Evolutionary conservation across 352 stramenopile species (phyloP).

Genomic region (Phytophthora vignae): DNA sequence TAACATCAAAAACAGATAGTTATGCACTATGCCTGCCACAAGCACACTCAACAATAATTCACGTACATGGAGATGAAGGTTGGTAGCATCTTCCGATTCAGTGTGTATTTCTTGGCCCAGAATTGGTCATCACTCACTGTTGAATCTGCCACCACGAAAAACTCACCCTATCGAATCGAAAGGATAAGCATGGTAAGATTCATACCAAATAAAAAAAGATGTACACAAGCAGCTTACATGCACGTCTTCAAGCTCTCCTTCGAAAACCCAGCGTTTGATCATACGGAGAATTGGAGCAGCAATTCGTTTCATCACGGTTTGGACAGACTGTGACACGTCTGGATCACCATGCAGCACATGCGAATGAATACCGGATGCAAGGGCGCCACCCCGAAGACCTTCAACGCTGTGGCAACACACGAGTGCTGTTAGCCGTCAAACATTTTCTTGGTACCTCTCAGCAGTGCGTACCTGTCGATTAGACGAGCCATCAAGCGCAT

Average conservation of each 20-base stretch:
- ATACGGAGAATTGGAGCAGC: conserved; percentile 86
- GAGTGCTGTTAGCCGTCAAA: background rate
- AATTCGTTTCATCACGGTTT: conserved; percentile 84
- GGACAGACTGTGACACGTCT: conserved; percentile 69
- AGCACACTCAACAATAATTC: background rate
- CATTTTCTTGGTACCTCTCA: background rate
- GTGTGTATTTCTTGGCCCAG: conserved; percentile 88
- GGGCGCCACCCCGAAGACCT: conserved; percentile 83
- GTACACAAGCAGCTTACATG: conserved; percentile 58
- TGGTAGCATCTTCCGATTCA: conserved; percentile 88
- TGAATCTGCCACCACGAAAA: conserved; percentile 85
- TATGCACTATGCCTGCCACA: background rate
- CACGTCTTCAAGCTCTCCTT: conserved; percentile 86
- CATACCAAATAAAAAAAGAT: background rate
- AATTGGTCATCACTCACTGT: conserved; percentile 84
- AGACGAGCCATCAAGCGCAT: conserved; percentile 91
- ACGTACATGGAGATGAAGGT: conserved; percentile 87
- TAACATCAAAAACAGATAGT: background rate
- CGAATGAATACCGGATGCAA: conserved; percentile 92
- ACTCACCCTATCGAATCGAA: conserved; percentile 65
- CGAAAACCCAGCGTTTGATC: conserved; percentile 90
- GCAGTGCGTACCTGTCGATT: conserved; percentile 77
- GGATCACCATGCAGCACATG: conserved; percentile 93
- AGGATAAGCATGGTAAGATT: conserved; percentile 1
- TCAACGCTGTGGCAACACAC: conserved; percentile 61